These are phyloP conservation scores for Pyrenochaeta sp. DNA, from an alignment of 2,329 filamentous ascomycete species.

Conservation along the genomic window DNA sequence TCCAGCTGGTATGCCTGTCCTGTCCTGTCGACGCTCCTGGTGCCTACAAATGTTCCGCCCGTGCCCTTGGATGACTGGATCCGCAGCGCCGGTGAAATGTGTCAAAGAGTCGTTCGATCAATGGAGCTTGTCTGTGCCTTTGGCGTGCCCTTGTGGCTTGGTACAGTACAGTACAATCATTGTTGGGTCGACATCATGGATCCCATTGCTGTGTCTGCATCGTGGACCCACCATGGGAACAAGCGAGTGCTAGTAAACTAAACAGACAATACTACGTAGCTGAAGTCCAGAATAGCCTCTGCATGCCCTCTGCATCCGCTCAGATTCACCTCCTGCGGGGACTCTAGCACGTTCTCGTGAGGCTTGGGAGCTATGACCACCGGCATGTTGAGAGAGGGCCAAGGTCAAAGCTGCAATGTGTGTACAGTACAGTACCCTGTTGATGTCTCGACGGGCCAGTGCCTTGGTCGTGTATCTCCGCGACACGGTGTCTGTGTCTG, in stretches of 20 bases:
- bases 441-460: background rate
- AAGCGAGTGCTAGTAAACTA: background rate
- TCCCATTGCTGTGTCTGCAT: too few relatives aligned
- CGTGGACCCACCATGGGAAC: background rate
- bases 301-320: background rate
- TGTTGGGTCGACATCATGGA: background rate
- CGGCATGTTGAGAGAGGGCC: background rate
- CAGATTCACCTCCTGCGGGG: background rate
- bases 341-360: background rate
- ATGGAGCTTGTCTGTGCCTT: background rate
- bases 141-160: background rate
- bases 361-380: slow-evolving; percentile 1
- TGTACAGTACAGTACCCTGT: too few relatives aligned
- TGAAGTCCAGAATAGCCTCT: background rate
- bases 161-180: background rate
- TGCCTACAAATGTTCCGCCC: background rate
- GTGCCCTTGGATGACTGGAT: background rate
- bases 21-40: background rate
- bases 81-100: background rate
- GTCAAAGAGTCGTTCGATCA: background rate
- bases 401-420: too few relatives aligned
- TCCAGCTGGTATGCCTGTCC: background rate
- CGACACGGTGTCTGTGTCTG: too few relatives aligned
- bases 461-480: too few relatives aligned
- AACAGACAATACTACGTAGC: too few relatives aligned